phyloP scores from a whole-genome alignment of 495 filamentous ascomycete species.

The Aspergillus panamensis region DNA sequence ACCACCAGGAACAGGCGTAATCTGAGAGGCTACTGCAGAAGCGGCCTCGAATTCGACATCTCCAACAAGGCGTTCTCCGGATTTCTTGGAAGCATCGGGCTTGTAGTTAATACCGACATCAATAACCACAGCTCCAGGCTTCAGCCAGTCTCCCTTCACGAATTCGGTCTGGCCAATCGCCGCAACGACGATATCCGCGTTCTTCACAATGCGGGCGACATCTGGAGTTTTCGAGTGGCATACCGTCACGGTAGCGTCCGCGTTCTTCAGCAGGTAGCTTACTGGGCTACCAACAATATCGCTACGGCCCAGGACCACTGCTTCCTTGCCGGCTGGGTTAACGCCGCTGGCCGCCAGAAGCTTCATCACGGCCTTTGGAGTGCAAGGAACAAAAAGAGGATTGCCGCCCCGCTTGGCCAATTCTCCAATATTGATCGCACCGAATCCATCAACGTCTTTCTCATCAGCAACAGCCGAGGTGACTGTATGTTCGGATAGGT shows the following conservation, averaged over 20 bases:
- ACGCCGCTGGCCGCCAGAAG: constrained; percentile 81
- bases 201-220: constrained; percentile 68
- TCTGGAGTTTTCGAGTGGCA: constrained; percentile 86
- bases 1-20: constrained; percentile 94
- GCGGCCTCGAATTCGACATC: constrained; percentile 93
- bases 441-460: constrained; percentile 99
- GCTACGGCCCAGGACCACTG: constrained; percentile 89
- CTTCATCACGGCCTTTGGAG: constrained; percentile 94
- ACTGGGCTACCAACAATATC: constrained; percentile 97
- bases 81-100: constrained; percentile 89
- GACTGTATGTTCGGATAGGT: constrained; percentile 83
- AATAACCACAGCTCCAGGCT: constrained; percentile 89
- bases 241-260: constrained; percentile 92
- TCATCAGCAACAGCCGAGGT: constrained; percentile 87
- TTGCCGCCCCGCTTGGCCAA: constrained; percentile 88
- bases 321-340: constrained; percentile 81
- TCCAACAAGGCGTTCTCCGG: constrained; percentile 87
- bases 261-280: constrained; percentile 90
- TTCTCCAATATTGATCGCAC: constrained; percentile 88
- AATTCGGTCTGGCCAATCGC: constrained; percentile 87
- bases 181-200: constrained; percentile 84
- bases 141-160: constrained; percentile 92
- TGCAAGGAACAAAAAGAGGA: constrained; percentile 89
- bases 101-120: constrained; percentile 98
- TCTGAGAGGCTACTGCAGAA: constrained; percentile 82